Evolutionary conservation across 305 asterid genomes (phyloP).

Genomic region (Solanum hybrid): DNA sequence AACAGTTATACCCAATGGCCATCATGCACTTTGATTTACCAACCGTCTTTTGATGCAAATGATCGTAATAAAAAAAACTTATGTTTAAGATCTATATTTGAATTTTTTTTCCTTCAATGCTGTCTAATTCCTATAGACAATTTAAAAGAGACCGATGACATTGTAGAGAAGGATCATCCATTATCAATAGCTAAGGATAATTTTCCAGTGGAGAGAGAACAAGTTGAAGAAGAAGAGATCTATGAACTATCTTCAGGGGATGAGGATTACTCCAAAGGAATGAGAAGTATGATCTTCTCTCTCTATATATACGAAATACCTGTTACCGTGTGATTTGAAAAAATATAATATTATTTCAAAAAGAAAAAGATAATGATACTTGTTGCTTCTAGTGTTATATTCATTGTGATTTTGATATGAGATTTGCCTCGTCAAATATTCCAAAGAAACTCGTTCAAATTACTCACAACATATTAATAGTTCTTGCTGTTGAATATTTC

Average conservation of each 20-base stretch:
- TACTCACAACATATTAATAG: not conserved
- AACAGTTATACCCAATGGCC: not conserved
- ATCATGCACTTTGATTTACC: not conserved
- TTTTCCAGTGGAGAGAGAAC: slow-evolving; percentile 26
- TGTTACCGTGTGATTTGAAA: not conserved
- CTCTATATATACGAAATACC: not conserved
- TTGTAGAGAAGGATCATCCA: slow-evolving; percentile 21
- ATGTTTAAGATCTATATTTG: not conserved
- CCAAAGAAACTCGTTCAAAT: not conserved
- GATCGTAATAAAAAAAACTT: not conserved
- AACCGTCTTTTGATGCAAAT: not conserved
- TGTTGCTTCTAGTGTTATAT: not conserved
- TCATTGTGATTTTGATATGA: not conserved
- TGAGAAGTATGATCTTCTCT: slow-evolving; percentile 54
- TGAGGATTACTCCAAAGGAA: slow-evolving; percentile 69
- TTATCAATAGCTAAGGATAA: slow-evolving; percentile 16
- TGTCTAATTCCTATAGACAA: slow-evolving; percentile 25
- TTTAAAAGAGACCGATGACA: slow-evolving; percentile 23
- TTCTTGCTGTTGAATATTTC: not conserved
- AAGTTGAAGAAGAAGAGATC: slow-evolving; percentile 38
- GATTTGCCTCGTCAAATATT: not conserved
- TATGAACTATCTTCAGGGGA: slow-evolving; percentile 81
- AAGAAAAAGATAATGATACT: not conserved
- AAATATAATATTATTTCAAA: not conserved
- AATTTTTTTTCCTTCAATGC: not conserved